Conservation (phyloP, 768 basidiomycete genomes). For the Gloeostereum incarnatum region DNA sequence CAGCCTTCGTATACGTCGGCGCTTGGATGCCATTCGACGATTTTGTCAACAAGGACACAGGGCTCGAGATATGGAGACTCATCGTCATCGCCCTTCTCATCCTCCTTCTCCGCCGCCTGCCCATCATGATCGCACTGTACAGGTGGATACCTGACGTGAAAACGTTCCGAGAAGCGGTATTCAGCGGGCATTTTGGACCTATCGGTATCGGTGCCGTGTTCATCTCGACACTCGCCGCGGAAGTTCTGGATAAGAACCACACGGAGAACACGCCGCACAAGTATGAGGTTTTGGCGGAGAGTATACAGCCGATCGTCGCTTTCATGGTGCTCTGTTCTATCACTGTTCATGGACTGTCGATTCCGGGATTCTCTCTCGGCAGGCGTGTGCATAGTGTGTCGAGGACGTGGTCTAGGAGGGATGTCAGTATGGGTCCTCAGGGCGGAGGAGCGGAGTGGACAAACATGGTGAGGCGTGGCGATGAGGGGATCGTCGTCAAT, state of each 20-base stretch:
- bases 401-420: constrained; percentile 83
- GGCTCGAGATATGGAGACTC: constrained; percentile 77
- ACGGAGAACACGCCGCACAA: constrained; percentile 33
- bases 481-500: constrained; percentile 74
- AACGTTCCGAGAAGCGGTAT: constrained; percentile 87
- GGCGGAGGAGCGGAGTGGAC: constrained; percentile 68
- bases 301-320: constrained; percentile 88
- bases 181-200: constrained; percentile 93
- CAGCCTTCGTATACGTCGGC: constrained; percentile 92
- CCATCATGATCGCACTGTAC: constrained; percentile 77
- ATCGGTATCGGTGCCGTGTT: constrained; percentile 88
- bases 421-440: constrained; percentile 18
- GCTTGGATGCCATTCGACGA: constrained; percentile 93
- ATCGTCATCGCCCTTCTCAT: constrained; percentile 76
- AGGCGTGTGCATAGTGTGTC: constrained; percentile 85
- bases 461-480: constrained; percentile 57
- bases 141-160: constrained; percentile 95
- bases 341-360: constrained; percentile 81
- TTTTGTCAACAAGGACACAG: constrained; percentile 58
- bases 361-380: constrained; percentile 90
- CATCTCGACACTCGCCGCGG: constrained; percentile 76
- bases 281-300: constrained; percentile 53
- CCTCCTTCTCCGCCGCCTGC: constrained; percentile 76
- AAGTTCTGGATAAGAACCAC: constrained; percentile 35
- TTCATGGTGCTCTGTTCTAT: constrained; percentile 94